Evolutionary conservation across 176 grass and related monocot species (phyloP).

Genomic region (Aechmea fasciata): DNA sequence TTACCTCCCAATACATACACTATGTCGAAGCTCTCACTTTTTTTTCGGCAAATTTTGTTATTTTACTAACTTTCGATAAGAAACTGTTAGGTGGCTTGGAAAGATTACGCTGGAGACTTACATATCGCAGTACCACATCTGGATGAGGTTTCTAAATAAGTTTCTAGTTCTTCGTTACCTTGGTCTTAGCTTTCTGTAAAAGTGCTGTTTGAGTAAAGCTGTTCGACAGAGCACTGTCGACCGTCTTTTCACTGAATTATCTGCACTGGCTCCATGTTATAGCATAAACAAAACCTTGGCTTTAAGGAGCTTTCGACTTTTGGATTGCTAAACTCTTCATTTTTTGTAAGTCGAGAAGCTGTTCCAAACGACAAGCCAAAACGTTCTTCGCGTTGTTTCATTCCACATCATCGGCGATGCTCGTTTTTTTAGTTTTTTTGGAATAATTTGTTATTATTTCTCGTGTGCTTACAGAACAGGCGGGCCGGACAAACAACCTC

Average conservation of each 20-base stretch:
- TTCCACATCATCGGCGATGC: background rate
- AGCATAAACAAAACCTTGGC: too few species aligned
- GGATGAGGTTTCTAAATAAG: conserved; percentile 12
- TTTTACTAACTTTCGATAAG: background rate
- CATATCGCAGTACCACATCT: conserved; percentile 22
- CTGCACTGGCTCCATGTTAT: too few species aligned
- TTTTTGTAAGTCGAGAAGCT: too few species aligned
- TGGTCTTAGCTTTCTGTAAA: background rate
- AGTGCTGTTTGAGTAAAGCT: too few species aligned
- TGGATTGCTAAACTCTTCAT: too few species aligned
- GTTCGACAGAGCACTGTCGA: too few species aligned
- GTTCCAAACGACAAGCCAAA: too few species aligned
- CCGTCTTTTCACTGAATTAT: too few species aligned
- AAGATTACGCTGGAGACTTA: conserved; percentile 29
- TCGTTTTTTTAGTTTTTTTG: background rate
- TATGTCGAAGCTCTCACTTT: too few species aligned
- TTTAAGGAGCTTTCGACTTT: background rate
- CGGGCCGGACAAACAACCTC: conserved; percentile 17
- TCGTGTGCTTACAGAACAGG: conserved; percentile 9
- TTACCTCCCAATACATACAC: background rate
- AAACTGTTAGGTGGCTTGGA: conserved; percentile 20
- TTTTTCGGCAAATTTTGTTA: too few species aligned
- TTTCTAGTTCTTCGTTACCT: background rate
- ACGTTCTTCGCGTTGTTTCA: background rate
- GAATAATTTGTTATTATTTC: background rate